Conservation (phyloP, 257 asterid species). For the Nicotiana obtusifolia region DNA sequence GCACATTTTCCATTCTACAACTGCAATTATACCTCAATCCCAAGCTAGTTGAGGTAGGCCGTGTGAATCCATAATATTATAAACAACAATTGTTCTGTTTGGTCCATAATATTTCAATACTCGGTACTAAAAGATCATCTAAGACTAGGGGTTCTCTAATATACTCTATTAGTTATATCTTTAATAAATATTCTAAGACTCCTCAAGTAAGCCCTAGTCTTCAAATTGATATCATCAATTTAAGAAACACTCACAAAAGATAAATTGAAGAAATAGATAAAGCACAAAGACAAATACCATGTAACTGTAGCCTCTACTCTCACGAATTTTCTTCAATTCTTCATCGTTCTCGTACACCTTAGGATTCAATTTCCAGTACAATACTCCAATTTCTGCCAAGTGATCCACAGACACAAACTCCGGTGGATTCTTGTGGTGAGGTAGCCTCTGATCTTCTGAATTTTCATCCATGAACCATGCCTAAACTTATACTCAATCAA, state of each 20-base stretch:
- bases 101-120: no score
- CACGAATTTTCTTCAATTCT: constrained; percentile 55
- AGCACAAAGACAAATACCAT: constrained; percentile 32
- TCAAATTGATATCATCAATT: neutral
- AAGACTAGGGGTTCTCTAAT: no score
- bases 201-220: no score
- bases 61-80: no score
- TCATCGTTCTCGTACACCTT: constrained; percentile 51
- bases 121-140: no score
- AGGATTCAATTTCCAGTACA: constrained; percentile 69
- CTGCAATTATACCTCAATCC: no score
- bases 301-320: constrained; percentile 62
- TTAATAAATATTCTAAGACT: no score
- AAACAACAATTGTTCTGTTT: no score
- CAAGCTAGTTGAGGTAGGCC: no score
- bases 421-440: constrained; percentile 54
- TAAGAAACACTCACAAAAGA: neutral
- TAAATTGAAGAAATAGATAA: neutral
- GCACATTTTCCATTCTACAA: neutral
- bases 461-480: constrained; percentile 82
- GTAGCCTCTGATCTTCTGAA: constrained; percentile 66
- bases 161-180: no score
- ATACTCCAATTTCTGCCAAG: constrained; percentile 62
- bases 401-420: constrained; percentile 45
- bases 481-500: constrained; percentile 18